These are phyloP conservation scores for Orbilia oligospora DNA, from an alignment of 2,329 filamentous ascomycete genomes.

Conservation along the genomic window DNA sequence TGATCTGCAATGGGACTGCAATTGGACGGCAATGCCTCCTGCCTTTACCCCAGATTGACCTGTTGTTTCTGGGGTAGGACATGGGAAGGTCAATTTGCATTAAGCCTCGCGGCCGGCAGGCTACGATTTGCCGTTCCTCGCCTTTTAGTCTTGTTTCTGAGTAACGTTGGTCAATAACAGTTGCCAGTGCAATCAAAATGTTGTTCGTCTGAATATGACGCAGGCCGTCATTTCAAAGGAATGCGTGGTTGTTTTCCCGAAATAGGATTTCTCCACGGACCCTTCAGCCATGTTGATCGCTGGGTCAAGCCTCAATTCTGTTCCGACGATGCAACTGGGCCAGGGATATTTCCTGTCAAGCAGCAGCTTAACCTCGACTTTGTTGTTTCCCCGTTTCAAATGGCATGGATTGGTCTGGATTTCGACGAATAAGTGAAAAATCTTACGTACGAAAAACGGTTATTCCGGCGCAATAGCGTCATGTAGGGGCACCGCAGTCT, in stretches of 20 bases:
- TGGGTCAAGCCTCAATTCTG: conserved; percentile 47
- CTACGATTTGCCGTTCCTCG: conserved; percentile 12
- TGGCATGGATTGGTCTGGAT: conserved; percentile 45
- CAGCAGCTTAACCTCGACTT: conserved; percentile 28
- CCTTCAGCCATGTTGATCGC: conserved; percentile 35
- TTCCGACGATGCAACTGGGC: conserved; percentile 44
- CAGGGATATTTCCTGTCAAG: conserved; percentile 42
- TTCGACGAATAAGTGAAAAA: conserved; percentile 38
- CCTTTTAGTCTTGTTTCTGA: conserved; percentile 36
- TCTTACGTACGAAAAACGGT: conserved; percentile 61
- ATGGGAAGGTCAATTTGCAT: conserved; percentile 3
- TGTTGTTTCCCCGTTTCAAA: conserved; percentile 53
- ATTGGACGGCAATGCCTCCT: conserved; percentile 1
- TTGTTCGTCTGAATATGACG: conserved; percentile 43
- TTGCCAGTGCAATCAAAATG: conserved; percentile 38
- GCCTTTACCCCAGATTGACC: conserved; percentile 46
- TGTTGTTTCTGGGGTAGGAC: conserved; percentile 43
- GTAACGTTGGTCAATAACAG: conserved; percentile 47
- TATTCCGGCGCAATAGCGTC: conserved; percentile 61
- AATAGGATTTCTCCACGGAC: conserved; percentile 36
- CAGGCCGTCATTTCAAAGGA: conserved; percentile 39
- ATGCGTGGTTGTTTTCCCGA: conserved; percentile 24
- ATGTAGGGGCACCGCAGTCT: conserved; percentile 55
- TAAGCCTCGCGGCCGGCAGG: conserved; percentile 16
- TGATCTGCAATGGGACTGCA: conserved; percentile 45